Conservation (phyloP, 1,284 basidiomycete species). For the Neonothopanus nambi region DNA sequence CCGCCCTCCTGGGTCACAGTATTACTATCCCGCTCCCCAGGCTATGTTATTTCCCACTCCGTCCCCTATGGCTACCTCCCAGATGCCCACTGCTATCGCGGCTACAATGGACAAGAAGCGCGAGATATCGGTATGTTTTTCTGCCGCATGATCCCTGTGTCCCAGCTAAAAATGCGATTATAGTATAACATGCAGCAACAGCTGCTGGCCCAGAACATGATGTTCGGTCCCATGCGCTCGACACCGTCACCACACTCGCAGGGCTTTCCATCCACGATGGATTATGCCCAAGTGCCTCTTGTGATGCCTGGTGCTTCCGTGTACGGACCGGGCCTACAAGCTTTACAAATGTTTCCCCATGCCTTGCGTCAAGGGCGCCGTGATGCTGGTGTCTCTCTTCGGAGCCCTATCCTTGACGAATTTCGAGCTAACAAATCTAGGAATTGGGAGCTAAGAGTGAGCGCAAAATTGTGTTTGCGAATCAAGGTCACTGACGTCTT, state of each 20-base stretch:
- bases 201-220: slow-evolving; percentile 32
- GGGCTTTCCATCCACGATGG: slow-evolving; percentile 41
- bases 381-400: slow-evolving; percentile 38
- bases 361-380: slow-evolving; percentile 42
- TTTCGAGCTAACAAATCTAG: slow-evolving; percentile 80
- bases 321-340: slow-evolving; percentile 39
- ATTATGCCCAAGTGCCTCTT: slow-evolving; percentile 52
- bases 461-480: slow-evolving; percentile 19
- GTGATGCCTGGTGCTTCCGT: slow-evolving; percentile 45
- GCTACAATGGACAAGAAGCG: slow-evolving; percentile 58
- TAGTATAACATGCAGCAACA: slow-evolving; percentile 52
- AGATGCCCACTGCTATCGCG: slow-evolving; percentile 38
- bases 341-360: slow-evolving; percentile 43
- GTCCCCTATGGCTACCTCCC: slow-evolving; percentile 53
- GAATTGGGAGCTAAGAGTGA: slow-evolving; percentile 80
- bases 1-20: slow-evolving; percentile 54
- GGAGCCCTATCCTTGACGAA: slow-evolving; percentile 79
- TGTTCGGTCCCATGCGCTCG: slow-evolving; percentile 42
- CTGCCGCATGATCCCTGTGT: slow-evolving; percentile 12
- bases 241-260: slow-evolving; percentile 43
- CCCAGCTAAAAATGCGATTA: slow-evolving; percentile 12
- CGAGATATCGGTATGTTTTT: slow-evolving; percentile 51
- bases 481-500: neutral
- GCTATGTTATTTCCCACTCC: slow-evolving; percentile 59
- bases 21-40: slow-evolving; percentile 60